Base-by-base conservation (phyloP, 2,329 filamentous ascomycete species). In the Rhytidhysteron rufulum region DNA sequence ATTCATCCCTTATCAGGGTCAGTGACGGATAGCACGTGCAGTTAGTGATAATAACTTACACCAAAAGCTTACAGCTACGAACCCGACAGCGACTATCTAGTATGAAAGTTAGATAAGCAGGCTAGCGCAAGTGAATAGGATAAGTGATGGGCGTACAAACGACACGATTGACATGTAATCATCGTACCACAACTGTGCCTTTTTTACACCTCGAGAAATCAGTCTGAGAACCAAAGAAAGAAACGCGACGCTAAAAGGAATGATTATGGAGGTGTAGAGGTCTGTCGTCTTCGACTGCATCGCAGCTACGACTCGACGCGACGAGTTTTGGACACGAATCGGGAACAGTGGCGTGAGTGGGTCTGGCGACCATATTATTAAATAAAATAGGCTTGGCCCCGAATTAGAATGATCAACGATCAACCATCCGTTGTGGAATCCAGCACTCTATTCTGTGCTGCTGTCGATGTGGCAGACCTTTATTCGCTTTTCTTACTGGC, bases 31-130 rank as follows among this genome's bases (percentile, higher is more conserved):
- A 6, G 10, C 18, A 4, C 10, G 13, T 24, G 20, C 6, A 16
- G 17, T 7, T 6, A 13, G 24, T 20, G 19, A n/a, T n/a, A 30
- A 29, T n/a, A 15, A 42, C 46, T 33, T 43, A 47, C 46, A 47
- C 31, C 41, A 49, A 20, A 49, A 6, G 2, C 38, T 13, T 4
- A 49, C 33, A 13, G 24, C 44, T 3, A 19, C 3, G 39, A 39
- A 49, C 29, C 34, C 39, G 4, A 10, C 22, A 2, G 46, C 46
- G 21, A 19, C 44, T 16, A 42, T 17, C 27, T 30, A 3, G 4
- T 30, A n/a, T n/a, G n/a, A n/a, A n/a, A 8, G 13, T 30, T 30
- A 30, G 27, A n/a, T 30, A n/a, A n/a, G n/a, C n/a, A n/a, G n/a
- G n/a, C n/a, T 16, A 13, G 13, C 4, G 27, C 8, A 8, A 16